These are phyloP conservation scores for Lactuca sativa DNA, from an alignment of 129 eudicot genomes.

Conservation along the genomic window DNA sequence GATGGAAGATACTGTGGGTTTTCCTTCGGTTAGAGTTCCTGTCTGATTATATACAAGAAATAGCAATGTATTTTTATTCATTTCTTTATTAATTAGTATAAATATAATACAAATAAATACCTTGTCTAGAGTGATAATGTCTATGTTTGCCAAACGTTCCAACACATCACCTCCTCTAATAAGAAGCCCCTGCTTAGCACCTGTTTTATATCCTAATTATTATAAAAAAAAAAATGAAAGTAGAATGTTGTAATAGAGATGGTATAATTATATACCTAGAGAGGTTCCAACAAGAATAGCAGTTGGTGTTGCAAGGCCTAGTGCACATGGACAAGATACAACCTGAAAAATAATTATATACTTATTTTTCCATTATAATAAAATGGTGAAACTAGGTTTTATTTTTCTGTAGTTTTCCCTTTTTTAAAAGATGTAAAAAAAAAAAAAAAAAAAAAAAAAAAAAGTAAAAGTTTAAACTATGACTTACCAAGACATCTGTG, in stretches of 20 bases:
- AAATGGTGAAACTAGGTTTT: too few species aligned
- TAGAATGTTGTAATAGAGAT: neutral
- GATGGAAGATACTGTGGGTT: slow-evolving; percentile 78
- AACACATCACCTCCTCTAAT: slow-evolving; percentile 96
- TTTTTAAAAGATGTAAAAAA: too few species aligned
- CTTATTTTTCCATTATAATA: too few species aligned
- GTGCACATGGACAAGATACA: slow-evolving; percentile 97
- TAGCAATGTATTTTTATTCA: too few species aligned
- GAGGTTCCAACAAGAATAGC: slow-evolving; percentile 98
- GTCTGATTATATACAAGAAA: slow-evolving; percentile 47
- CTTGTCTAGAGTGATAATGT: slow-evolving; percentile 76
- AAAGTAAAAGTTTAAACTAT: neutral
- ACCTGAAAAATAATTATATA: slow-evolving; percentile 45
- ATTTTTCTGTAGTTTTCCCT: too few species aligned
- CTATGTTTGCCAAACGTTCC: slow-evolving; percentile 85
- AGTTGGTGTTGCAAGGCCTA: slow-evolving; percentile 98
- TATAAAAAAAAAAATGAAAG: neutral
- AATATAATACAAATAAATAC: too few species aligned
- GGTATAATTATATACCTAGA: slow-evolving; percentile 48
- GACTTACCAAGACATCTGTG: slow-evolving; percentile 85
- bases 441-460: too few species aligned
- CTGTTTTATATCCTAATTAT: slow-evolving; percentile 38
- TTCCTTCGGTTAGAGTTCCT: slow-evolving; percentile 95
- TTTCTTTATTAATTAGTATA: too few species aligned
- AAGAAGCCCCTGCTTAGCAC: slow-evolving; percentile 94